phyloP scores from a whole-genome alignment of 2,329 filamentous ascomycete species.

The Cyanodermella asteris region DNA sequence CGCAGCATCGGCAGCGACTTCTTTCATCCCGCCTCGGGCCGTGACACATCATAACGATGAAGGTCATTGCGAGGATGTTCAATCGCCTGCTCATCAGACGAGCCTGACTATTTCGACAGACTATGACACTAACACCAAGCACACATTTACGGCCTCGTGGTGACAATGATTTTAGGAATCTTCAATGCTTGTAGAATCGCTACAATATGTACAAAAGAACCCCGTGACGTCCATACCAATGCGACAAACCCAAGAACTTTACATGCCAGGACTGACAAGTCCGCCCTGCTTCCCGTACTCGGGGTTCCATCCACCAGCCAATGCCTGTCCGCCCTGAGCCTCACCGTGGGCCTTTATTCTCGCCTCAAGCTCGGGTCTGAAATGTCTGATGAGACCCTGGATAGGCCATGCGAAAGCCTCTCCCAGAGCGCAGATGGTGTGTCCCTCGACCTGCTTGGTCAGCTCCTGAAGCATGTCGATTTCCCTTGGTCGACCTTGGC shows the following conservation, averaged over 20 bases:
- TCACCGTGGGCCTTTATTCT: slow-evolving; percentile 64
- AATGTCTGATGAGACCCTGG: slow-evolving; percentile 94
- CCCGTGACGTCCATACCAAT: slow-evolving; percentile 1
- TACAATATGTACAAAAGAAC: slow-evolving; percentile 1
- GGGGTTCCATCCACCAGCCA: slow-evolving; percentile 76
- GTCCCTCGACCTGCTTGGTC: slow-evolving; percentile 97
- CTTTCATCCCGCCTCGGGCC: too few species aligned
- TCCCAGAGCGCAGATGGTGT: slow-evolving; percentile 93
- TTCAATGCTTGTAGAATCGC: too few species aligned
- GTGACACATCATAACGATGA: too few species aligned
- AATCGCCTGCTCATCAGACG: too few species aligned
- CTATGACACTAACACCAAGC: too few species aligned
- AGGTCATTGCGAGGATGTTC: too few species aligned
- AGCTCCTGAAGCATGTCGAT: slow-evolving; percentile 99
- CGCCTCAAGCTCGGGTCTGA: slow-evolving; percentile 84
- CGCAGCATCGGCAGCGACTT: too few species aligned
- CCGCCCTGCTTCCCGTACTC: slow-evolving; percentile 55
- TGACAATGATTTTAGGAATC: too few species aligned
- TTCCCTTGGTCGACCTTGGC: slow-evolving; percentile 68
- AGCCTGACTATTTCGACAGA: too few species aligned
- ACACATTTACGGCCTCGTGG: too few species aligned
- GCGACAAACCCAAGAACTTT: slow-evolving; percentile 25
- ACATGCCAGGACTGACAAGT: slow-evolving; percentile 77
- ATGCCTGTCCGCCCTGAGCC: slow-evolving; percentile 47
- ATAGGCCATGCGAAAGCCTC: slow-evolving; percentile 98